Percentiles rank a stretch among this genome's conserved stretches.
Evolutionary conservation across 75 land plant species (phyloP).

Genomic region (Cupressus sempervirens): DNA sequence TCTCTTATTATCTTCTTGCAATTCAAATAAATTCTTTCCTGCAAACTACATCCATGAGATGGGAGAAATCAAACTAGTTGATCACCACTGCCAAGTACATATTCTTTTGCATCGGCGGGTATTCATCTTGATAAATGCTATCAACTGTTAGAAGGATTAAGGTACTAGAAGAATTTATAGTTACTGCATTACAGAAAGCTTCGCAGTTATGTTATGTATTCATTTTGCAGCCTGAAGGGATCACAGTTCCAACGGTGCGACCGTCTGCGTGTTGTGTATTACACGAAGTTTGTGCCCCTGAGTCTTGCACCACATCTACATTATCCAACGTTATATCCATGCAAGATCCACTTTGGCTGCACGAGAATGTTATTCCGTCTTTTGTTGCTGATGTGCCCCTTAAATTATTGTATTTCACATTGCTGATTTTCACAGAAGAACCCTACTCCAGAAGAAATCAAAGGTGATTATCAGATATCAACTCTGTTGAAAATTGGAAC

Average conservation of each 20-base stretch:
- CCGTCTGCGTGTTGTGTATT: background rate
- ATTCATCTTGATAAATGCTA: too few relatives aligned
- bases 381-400: conserved; percentile 33
- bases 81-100: too few relatives aligned
- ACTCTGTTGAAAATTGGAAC: background rate
- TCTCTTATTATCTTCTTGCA: too few relatives aligned
- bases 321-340: background rate
- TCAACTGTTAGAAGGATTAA: too few relatives aligned
- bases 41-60: too few relatives aligned
- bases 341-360: conserved; percentile 35
- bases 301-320: background rate
- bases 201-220: too few relatives aligned
- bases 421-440: conserved; percentile 33
- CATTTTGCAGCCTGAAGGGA: background rate
- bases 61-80: too few relatives aligned
- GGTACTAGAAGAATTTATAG: too few relatives aligned
- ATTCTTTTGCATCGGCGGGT: too few relatives aligned
- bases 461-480: background rate
- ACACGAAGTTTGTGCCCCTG: background rate
- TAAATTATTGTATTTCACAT: conserved; percentile 33
- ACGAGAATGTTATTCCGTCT: conserved; percentile 21
- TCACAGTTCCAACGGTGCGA: background rate
- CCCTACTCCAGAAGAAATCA: conserved; percentile 13
- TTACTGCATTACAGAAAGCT: too few relatives aligned
- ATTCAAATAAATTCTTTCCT: too few relatives aligned